Percentiles rank a stretch among this genome's conserved stretches.
Evolutionary conservation across 2,329 filamentous ascomycete genomes (phyloP).

Genomic region (Helotiales sp.): DNA sequence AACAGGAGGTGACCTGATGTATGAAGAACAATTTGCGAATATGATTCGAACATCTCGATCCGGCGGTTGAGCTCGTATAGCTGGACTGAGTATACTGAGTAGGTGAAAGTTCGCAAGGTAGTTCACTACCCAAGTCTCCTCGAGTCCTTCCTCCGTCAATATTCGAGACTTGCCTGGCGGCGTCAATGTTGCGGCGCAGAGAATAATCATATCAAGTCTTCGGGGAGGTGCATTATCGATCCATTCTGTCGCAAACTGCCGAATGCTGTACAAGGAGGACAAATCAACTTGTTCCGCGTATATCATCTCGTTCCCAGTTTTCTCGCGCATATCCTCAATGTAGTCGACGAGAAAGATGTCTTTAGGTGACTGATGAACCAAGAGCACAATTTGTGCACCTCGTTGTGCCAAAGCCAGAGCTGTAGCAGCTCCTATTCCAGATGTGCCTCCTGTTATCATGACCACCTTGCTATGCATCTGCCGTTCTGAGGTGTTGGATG

Average conservation of each 20-base stretch:
- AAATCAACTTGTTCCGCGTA: constrained; percentile 96
- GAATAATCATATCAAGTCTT: constrained; percentile 85
- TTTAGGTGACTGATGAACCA: constrained; percentile 79
- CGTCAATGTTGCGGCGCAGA: constrained; percentile 81
- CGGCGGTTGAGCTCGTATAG: constrained; percentile 86
- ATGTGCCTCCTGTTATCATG: constrained; percentile 92
- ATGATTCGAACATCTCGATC: constrained; percentile 92
- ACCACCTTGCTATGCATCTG: constrained; percentile 93
- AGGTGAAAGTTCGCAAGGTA: constrained; percentile 96
- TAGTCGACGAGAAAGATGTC: constrained; percentile 93
- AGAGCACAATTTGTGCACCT: constrained; percentile 88
- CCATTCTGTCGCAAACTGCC: constrained; percentile 95
- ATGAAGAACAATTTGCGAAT: constrained; percentile 84
- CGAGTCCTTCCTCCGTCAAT: constrained; percentile 78
- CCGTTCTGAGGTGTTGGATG: constrained; percentile 74
- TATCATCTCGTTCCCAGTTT: constrained; percentile 82
- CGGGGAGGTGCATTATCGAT: constrained; percentile 92
- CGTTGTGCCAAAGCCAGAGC: constrained; percentile 76
- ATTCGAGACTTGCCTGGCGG: constrained; percentile 65
- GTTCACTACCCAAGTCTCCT: constrained; percentile 92
- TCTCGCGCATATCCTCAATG: constrained; percentile 81
- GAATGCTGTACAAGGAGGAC: constrained; percentile 84
- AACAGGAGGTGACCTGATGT: constrained; percentile 76
- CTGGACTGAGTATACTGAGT: constrained; percentile 87
- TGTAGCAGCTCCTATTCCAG: constrained; percentile 83